Percentiles rank a stretch among this genome's conserved stretches.
Evolutionary conservation across 2,329 filamentous ascomycete genomes (phyloP).

Genomic region (Teratosphaeria destructans): DNA sequence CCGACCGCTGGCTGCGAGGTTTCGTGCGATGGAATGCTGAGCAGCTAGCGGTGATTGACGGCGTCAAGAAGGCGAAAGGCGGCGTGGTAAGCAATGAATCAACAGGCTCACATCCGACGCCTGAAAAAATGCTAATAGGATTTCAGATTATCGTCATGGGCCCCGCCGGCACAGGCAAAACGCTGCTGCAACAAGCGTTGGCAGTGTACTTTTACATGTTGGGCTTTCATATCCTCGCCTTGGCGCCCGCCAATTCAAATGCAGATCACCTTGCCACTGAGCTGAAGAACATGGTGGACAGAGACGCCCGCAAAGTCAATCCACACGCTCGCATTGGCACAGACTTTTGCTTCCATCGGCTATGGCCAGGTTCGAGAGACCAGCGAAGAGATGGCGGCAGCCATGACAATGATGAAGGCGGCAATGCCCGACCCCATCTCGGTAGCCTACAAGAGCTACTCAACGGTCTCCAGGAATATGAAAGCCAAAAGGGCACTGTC

Average conservation of each 20-base stretch:
- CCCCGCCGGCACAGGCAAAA: slow-evolving; percentile 12
- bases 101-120: background rate
- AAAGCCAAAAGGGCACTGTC: background rate
- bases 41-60: slow-evolving; percentile 7
- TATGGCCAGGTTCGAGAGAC: slow-evolving; percentile 7
- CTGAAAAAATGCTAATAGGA: background rate
- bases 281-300: background rate
- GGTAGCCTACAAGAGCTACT: background rate
- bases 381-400: background rate
- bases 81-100: background rate
- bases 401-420: background rate
- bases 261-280: slow-evolving; percentile 4
- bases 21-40: slow-evolving; percentile 9
- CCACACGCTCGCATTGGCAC: background rate
- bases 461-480: background rate
- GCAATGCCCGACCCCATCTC: background rate
- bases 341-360: slow-evolving; percentile 3
- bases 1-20: slow-evolving; percentile 3
- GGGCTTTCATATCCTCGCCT: slow-evolving; percentile 6
- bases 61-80: slow-evolving; percentile 5
- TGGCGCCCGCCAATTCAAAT: slow-evolving; percentile 11
- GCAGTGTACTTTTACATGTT: slow-evolving; percentile 10
- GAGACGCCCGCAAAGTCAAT: background rate
- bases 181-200: slow-evolving; percentile 9
- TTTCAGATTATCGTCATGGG: slow-evolving; percentile 3